phyloP scores from a whole-genome alignment of 2,329 filamentous ascomycete genomes.

The Fusarium sterilihyphosum region DNA sequence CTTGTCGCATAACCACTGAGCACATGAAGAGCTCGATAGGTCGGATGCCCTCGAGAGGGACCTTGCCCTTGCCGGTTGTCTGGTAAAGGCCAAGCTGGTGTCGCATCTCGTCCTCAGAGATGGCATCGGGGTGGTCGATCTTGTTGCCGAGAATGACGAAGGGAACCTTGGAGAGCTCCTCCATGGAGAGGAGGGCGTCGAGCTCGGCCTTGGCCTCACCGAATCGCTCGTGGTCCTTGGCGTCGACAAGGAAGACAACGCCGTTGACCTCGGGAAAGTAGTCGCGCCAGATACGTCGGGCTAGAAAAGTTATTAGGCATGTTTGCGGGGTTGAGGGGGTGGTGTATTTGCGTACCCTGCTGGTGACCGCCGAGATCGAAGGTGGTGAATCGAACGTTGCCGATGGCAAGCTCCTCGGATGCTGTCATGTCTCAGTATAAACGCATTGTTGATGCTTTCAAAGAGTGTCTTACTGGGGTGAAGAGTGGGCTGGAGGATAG shows the following conservation, averaged over 20 bases:
- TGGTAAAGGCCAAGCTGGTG: slow-evolving; percentile 94
- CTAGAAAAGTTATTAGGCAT: slow-evolving; percentile 56
- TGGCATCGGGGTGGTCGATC: slow-evolving; percentile 96
- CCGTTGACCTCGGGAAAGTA: slow-evolving; percentile 97
- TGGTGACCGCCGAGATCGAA: slow-evolving; percentile 95
- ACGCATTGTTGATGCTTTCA: neutral
- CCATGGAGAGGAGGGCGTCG: slow-evolving; percentile 94
- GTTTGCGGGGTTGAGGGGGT: neutral
- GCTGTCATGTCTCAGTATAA: slow-evolving; percentile 58
- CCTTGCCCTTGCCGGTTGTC: slow-evolving; percentile 95
- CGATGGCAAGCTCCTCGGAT: slow-evolving; percentile 91
- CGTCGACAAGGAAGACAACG: slow-evolving; percentile 97
- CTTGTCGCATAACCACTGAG: slow-evolving; percentile 98
- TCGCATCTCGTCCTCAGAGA: slow-evolving; percentile 94
- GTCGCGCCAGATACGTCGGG: slow-evolving; percentile 93
- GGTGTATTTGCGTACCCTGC: slow-evolving; percentile 69
- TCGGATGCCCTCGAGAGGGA: slow-evolving; percentile 88
- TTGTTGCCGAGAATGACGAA: slow-evolving; percentile 98
- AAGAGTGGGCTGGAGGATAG: slow-evolving; percentile 88
- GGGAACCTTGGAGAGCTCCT: slow-evolving; percentile 93
- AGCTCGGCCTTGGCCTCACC: slow-evolving; percentile 95
- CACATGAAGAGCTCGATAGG: slow-evolving; percentile 99
- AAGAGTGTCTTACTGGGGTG: slow-evolving; percentile 78
- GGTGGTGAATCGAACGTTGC: slow-evolving; percentile 93
- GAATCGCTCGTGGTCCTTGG: slow-evolving; percentile 96